Percentiles rank a stretch among this genome's conserved stretches.
phyloP scores from a whole-genome alignment of 306 rosid species.

The Cucumis hystrix region DNA sequence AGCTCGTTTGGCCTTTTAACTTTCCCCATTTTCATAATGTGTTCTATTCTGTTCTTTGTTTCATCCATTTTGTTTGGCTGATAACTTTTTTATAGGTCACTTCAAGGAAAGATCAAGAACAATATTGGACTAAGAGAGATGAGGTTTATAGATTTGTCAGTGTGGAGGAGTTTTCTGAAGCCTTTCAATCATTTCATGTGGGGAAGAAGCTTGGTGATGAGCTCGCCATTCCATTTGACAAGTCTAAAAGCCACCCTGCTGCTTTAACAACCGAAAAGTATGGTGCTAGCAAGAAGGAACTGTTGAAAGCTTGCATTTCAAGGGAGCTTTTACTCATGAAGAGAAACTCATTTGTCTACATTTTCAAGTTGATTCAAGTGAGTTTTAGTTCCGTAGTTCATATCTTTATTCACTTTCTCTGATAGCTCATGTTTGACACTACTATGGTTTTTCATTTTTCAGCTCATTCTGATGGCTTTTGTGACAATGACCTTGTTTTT shows the following conservation, averaged over 20 bases:
- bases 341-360: conserved; percentile 30
- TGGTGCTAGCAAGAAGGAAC: conserved; percentile 19
- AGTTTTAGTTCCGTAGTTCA: not conserved
- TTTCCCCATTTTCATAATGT: not conserved
- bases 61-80: not conserved
- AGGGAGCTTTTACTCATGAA: conserved; percentile 33
- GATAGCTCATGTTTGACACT: not conserved
- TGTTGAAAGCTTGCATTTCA: conserved; percentile 20
- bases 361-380: conserved; percentile 25
- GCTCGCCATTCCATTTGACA: conserved; percentile 28
- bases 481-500: conserved; percentile 20
- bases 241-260: conserved; percentile 25
- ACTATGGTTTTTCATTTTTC: not conserved
- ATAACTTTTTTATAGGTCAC: conserved; percentile 14
- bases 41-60: not conserved
- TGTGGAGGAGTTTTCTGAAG: conserved; percentile 23
- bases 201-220: conserved; percentile 27
- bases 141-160: conserved; percentile 17
- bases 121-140: conserved; percentile 24
- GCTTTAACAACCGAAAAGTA: conserved; percentile 24
- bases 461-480: conserved; percentile 17
- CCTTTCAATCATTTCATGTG: conserved; percentile 21
- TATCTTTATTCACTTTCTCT: not conserved
- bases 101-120: conserved; percentile 34
- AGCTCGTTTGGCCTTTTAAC: not conserved